Base-by-base conservation (phyloP, 1,139 yeast genomes). In the Suhomyces bokatorum region DNA sequence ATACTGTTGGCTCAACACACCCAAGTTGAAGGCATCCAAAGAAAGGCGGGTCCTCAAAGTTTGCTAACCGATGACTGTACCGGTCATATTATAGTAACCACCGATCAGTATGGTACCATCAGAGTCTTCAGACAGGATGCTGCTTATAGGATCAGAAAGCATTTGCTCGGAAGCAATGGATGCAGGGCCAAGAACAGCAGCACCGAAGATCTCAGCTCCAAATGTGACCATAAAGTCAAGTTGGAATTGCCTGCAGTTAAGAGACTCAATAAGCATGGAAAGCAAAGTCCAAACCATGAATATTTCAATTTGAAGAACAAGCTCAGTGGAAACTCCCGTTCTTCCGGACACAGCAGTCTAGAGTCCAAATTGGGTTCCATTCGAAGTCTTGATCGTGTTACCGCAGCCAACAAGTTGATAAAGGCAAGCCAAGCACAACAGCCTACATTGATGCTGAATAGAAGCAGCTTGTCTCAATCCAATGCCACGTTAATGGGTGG, bases 121-220 rank as follows among this genome's bases (percentile, higher is more conserved):
- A 69, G 93, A 44, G 87, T 90, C 0, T 87, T 85, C 60, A 73
- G 97, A 54, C 86, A 88, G 51, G 97, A 90, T 62, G 73, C 84
- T 40, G 87, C 95, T 0, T 66, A 76, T 37, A 54, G 54, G 11
- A 51, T 64, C 33, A 51, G 80, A 30, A 70, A 67, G 44, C 39
- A 44, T 26, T 44, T 60, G 22, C 43, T 51, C 15, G 39, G 30
- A 34, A n/a, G 10, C 13, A 15, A 14, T n/a, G n/a, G 16, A 12
- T 22, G 37, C 11, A 14, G 24, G 7, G 14, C 15, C 15, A 33
- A 33, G 13, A 33, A 20, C 27, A 14, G 27, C 12, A 39, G 42
- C 15, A 6, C 13, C 20, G 42, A 39, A 17, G 42, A 39, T 14
- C n/a, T 39, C 7, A 28, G 27, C 6, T 26, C 16, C 14, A 32